These are phyloP conservation scores for Poa pratensis DNA, from an alignment of 176 grass and related monocot species.

Conservation along the genomic window DNA sequence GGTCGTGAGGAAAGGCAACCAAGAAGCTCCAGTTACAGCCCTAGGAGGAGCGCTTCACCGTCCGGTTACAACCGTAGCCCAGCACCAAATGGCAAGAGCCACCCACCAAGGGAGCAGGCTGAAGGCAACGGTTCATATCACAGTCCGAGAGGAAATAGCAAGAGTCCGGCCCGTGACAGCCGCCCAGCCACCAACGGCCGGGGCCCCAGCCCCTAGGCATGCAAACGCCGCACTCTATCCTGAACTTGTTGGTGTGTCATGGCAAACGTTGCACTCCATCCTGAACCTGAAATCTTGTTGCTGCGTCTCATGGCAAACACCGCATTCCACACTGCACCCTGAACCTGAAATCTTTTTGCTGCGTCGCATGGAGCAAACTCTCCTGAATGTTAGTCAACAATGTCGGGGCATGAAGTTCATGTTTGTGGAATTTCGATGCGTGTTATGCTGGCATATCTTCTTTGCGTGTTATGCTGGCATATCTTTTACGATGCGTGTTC, in stretches of 20 bases:
- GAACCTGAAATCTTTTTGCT: not conserved
- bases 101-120: conserved; percentile 47
- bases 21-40: conserved; percentile 56
- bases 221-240: conserved; percentile 3
- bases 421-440: not conserved
- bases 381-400: not conserved
- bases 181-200: conserved; percentile 48
- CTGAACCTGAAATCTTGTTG: not conserved
- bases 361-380: conserved; percentile 8
- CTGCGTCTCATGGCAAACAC: not conserved
- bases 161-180: conserved; percentile 19
- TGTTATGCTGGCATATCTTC: too few species aligned
- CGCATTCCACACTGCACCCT: not conserved
- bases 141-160: conserved; percentile 21
- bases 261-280: not conserved
- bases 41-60: conserved; percentile 41
- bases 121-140: conserved; percentile 49
- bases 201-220: conserved; percentile 45
- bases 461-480: not conserved
- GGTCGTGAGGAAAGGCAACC: conserved; percentile 36
- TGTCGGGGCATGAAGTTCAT: conserved; percentile 5
- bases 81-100: conserved; percentile 45
- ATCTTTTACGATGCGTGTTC: not conserved
- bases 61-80: conserved; percentile 34
- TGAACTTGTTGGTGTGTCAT: conserved; percentile 9